Base-by-base conservation (phyloP, 306 rosid species). In the Pterocarpus santalinus region DNA sequence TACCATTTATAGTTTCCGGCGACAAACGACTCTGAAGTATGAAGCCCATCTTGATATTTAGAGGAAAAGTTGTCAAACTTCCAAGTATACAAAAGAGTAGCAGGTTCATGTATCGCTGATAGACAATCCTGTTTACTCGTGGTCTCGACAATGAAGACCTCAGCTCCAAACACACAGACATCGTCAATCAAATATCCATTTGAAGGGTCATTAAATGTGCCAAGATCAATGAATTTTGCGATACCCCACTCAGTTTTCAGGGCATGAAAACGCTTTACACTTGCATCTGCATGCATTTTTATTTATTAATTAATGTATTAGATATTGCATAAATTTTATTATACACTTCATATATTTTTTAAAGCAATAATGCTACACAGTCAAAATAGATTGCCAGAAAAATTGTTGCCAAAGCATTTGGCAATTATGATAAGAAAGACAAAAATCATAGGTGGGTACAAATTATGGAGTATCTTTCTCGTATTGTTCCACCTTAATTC, bases 1-100 rank as follows among this genome's bases (percentile, higher is more conserved):
- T 56, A 85, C 90, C 90, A 86, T 83, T 36, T 76, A 35, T 86
- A 80, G 67, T 83, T 67, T 52, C 87, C 87, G 35, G 56, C 72
- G 3, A 44, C 28, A 68, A 86, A 86, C 0, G 80, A 22, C 46
- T 52, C 28, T 22, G 28, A 22, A 22, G 28, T 22, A 22, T 22
- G 51, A 17, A 83, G 76, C 30, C 80, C 78, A 0, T 80, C 33
- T n/a, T 4, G 3, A 43, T 8, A 7, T 39, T 33, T 49, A 0
- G 0, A 2, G 8, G 85, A 80, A 66, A 76, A 83, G 15, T 66
- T 32, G 72, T 3, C 10, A 43, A 80, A 58, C 47, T 72, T 73
- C 90, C 90, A 83, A 53, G n/a, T 76, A 66, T 80, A 10, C 9
- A 41, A 77, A 76, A 12, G 1, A 47, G 22, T 5, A 16, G 16